Evolutionary conservation across 495 filamentous ascomycete genomes (phyloP).

Genomic region (Choiromyces venosus): DNA sequence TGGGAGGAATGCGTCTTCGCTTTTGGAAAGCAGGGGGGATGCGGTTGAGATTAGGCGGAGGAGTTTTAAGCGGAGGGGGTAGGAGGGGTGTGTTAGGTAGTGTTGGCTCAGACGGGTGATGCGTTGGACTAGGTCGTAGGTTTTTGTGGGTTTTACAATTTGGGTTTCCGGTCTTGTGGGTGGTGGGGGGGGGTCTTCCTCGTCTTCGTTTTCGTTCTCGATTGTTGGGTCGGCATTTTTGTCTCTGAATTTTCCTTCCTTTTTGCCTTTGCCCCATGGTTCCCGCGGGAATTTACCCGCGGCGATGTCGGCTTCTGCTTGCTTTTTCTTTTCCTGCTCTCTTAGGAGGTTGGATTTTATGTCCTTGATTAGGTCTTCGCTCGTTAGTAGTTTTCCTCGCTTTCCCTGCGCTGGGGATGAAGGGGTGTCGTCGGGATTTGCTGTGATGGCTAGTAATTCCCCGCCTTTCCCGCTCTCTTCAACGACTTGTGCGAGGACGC

Average conservation of each 20-base stretch:
- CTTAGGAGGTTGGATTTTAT: conserved; percentile 27
- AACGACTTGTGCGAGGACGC: conserved; percentile 72
- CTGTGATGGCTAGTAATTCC: conserved; percentile 52
- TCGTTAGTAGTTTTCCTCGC: conserved; percentile 34
- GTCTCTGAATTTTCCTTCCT: too few relatives aligned
- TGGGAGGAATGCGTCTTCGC: conserved; percentile 78
- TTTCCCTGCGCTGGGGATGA: not conserved
- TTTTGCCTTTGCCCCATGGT: conserved; percentile 29
- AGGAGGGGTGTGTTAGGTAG: conserved; percentile 77
- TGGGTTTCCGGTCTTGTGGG: conserved; percentile 51
- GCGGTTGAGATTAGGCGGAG: conserved; percentile 67
- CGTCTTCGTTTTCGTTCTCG: conserved; percentile 12
- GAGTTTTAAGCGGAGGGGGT: conserved; percentile 68
- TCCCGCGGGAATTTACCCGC: conserved; percentile 21
- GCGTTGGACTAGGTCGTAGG: conserved; percentile 60
- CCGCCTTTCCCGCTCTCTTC: conserved; percentile 68
- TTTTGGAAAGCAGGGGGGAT: conserved; percentile 59
- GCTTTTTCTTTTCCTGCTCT: not conserved
- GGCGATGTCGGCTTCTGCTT: conserved; percentile 27
- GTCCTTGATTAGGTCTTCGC: conserved; percentile 40
- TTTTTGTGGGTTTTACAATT: conserved; percentile 46
- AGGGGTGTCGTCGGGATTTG: conserved; percentile 14
- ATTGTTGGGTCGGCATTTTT: not conserved
- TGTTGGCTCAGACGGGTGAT: conserved; percentile 70
- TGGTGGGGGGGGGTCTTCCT: conserved; percentile 38